These are phyloP conservation scores for Trametes villosa DNA, from an alignment of 768 basidiomycete species.

Conservation along the genomic window DNA sequence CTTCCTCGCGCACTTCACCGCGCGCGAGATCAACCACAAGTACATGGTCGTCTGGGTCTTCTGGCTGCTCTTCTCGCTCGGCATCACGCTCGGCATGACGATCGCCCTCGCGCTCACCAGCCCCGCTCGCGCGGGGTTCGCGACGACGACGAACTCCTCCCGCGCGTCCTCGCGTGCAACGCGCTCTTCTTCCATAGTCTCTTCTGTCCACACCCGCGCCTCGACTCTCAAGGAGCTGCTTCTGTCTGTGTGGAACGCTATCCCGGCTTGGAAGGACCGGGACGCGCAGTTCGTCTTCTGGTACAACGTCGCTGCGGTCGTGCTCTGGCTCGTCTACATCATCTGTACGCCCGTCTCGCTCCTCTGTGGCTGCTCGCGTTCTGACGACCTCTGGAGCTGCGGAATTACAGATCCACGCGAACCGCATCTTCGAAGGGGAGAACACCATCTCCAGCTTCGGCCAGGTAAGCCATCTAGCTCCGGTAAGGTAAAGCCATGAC, in stretches of 20 bases:
- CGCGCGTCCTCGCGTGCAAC: constrained; percentile 5
- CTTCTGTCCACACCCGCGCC: not conserved
- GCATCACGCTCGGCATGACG: constrained; percentile 27
- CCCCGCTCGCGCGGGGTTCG: constrained; percentile 15
- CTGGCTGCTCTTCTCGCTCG: constrained; percentile 33
- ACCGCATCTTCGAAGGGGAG: constrained; percentile 31
- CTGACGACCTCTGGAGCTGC: constrained; percentile 21
- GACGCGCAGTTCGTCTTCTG: constrained; percentile 18
- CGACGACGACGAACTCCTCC: constrained; percentile 2
- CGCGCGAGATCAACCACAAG: constrained; percentile 19
- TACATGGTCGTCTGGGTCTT: constrained; percentile 31
- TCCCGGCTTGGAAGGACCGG: constrained; percentile 17
- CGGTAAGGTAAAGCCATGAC: too few species aligned
- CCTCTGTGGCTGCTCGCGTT: too few species aligned
- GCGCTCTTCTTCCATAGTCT: not conserved
- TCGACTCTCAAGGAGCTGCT: not conserved
- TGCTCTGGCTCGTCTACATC: constrained; percentile 29
- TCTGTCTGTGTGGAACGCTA: not conserved
- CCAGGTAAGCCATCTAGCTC: too few species aligned
- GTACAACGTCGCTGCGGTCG: constrained; percentile 20
- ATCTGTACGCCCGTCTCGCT: constrained; percentile 18
- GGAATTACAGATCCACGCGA: constrained; percentile 26
- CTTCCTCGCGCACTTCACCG: constrained; percentile 24
- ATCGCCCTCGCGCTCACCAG: constrained; percentile 29
- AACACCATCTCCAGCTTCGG: constrained; percentile 31